Base-by-base conservation (phyloP, 2,329 filamentous ascomycete genomes). In the Stylonectria norvegica region DNA sequence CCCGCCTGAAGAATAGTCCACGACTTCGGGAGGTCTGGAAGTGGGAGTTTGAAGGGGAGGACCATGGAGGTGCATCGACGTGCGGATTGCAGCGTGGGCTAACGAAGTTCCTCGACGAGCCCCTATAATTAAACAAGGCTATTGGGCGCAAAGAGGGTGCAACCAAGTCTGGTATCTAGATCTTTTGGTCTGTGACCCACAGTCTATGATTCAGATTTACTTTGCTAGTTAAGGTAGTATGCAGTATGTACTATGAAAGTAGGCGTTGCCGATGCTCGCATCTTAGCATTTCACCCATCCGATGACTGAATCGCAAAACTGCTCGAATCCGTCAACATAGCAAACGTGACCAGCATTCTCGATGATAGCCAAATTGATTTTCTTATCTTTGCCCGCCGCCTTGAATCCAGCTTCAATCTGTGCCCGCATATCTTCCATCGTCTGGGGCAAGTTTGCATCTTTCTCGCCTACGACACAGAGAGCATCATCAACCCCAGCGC, bases 391-490 rank as follows among this genome's bases (percentile, higher is more conserved):
- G 2, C 57, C 55, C 8, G 43, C 53, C 0, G 36, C 49, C 5
- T 43, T 42, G 16, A 68, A 58, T 0, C 66, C 59, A 10, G 51
- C 37, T 34, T 69, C 58, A 16, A 71, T 56, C 29, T 57, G 55
- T 8, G 53, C 49, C 12, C 64, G 53, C 58, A 70, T 65, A 7
- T 57, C 57, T 17, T 55, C 43, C 68, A 72, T 71, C 12, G 55
- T 57, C 37, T 57, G 41, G 0, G 64, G 64, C 15, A 71, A 45
- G 40, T 70, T 64, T 6, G 63, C 65, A 43, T 70, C 68, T 20
- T 67, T 65, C 42, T 70, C 64, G 1, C 69, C 66, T 0, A 65
- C 66, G 2, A 72, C 42, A 14, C 67, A 56, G 32, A 70, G 30
- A 0, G 60, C 67, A 25, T 61, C 56, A 12, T 65, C 55, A 2